A percentile compares a stretch with the other conserved stretches of the same genome.
These are phyloP conservation scores for Diaporthe sp. DNA, from an alignment of 2,329 filamentous ascomycete genomes.

Conservation along the genomic window DNA sequence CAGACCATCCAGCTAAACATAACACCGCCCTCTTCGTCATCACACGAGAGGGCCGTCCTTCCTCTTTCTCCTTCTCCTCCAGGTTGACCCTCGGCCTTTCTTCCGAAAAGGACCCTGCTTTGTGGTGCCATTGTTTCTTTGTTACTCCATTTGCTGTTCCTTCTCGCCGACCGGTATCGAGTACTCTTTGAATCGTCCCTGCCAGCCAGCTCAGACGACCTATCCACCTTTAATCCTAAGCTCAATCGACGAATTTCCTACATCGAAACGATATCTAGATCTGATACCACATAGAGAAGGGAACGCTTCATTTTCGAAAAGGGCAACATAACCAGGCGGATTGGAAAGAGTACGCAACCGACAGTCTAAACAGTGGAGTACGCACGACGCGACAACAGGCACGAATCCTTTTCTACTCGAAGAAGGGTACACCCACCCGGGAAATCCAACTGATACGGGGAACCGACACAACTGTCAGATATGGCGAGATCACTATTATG, in stretches of 20 bases:
- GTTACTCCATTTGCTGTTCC: constrained; percentile 42
- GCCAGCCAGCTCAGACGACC: constrained; percentile 40
- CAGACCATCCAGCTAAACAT: constrained; percentile 29
- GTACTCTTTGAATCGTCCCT: constrained; percentile 41
- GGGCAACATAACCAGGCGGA: constrained; percentile 34
- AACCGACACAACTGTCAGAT: constrained; percentile 12
- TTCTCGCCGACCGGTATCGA: constrained; percentile 42
- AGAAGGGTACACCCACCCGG: constrained; percentile 26
- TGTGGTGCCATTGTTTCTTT: constrained; percentile 47
- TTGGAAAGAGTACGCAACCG: constrained; percentile 37
- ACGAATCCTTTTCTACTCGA: constrained; percentile 19
- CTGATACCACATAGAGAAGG: constrained; percentile 41
- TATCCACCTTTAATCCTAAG: constrained; percentile 42
- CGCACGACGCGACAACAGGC: constrained; percentile 15
- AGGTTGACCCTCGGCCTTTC: constrained; percentile 70
- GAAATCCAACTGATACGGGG: neutral
- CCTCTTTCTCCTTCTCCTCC: constrained; percentile 61
- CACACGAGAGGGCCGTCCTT: constrained; percentile 37
- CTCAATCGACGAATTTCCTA: constrained; percentile 38
- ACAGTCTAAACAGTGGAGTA: neutral
- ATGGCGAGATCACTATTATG: constrained; percentile 47
- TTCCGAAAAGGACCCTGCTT: constrained; percentile 44
- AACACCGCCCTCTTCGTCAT: constrained; percentile 34
- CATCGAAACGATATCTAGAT: constrained; percentile 35
- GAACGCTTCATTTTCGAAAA: constrained; percentile 35